phyloP scores from a whole-genome alignment of 2,329 filamentous ascomycete species.

The Sporothrix brunneoviolacea region DNA sequence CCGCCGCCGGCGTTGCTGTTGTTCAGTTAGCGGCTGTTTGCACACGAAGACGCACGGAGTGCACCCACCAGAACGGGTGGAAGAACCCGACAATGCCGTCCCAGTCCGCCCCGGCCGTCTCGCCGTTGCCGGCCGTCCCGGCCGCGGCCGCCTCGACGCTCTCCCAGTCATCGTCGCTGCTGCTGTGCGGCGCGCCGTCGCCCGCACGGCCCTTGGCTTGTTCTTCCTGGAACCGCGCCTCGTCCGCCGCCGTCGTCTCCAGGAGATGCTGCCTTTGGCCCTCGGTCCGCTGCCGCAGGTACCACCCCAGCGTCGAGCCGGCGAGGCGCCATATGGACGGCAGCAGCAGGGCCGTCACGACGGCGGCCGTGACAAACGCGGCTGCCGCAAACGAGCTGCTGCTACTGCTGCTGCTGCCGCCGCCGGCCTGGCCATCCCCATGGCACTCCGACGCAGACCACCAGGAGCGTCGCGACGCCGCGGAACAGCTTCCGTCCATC shows the following conservation, averaged over 20 bases:
- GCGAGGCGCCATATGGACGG: constrained; percentile 32
- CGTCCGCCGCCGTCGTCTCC: constrained; percentile 41
- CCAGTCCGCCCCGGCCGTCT: constrained; percentile 56
- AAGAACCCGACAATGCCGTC: constrained; percentile 90
- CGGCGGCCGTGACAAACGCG: not conserved
- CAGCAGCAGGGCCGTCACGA: constrained; percentile 28
- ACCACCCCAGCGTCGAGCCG: constrained; percentile 49
- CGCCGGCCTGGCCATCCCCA: not conserved
- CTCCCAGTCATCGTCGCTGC: constrained; percentile 61
- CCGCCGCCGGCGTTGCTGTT: constrained; percentile 87
- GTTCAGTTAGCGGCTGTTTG: too few relatives aligned
- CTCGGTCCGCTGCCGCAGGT: constrained; percentile 56
- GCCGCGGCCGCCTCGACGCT: constrained; percentile 49
- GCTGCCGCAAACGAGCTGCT: not conserved
- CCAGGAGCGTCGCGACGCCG: constrained; percentile 1
- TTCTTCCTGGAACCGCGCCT: constrained; percentile 32
- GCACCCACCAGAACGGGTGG: constrained; percentile 92
- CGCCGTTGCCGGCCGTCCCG: constrained; percentile 30
- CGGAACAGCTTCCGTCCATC: constrained; percentile 4
- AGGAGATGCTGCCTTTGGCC: constrained; percentile 54
- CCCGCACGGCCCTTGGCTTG: too few relatives aligned
- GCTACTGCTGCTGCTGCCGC: not conserved
- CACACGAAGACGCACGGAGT: too few relatives aligned
- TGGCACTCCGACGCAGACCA: not conserved
- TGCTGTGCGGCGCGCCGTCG: too few relatives aligned